Evolutionary conservation across 2,329 filamentous ascomycete genomes (phyloP).

Genomic region (Fusarium anguioides): DNA sequence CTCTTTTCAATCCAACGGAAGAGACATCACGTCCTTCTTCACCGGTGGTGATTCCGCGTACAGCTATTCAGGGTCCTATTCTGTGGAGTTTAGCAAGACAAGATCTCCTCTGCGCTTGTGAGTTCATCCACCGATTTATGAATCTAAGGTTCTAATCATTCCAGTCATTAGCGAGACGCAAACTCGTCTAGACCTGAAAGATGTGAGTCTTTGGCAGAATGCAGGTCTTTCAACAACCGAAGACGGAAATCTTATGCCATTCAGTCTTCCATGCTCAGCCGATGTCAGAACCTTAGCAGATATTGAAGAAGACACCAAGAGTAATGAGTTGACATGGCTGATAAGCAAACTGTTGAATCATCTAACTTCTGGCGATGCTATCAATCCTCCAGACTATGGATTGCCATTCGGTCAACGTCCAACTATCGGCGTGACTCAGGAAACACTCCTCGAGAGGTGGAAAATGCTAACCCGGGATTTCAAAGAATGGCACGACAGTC

Average conservation of each 20-base stretch:
- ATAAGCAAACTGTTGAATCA: conserved; percentile 74
- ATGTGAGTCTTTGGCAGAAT: conserved; percentile 71
- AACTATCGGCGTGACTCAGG: conserved; percentile 35
- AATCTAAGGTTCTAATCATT: not conserved
- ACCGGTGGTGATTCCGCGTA: conserved; percentile 29
- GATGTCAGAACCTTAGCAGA: conserved; percentile 57
- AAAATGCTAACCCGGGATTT: conserved; percentile 26
- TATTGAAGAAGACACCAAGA: conserved; percentile 72
- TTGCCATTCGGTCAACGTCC: conserved; percentile 33
- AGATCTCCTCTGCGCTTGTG: conserved; percentile 39
- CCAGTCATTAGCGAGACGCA: conserved; percentile 41
- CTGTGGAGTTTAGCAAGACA: conserved; percentile 41
- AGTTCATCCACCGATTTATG: rapidly evolving
- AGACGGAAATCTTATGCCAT: conserved; percentile 34
- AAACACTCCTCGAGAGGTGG: conserved; percentile 34
- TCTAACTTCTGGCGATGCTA: conserved; percentile 66
- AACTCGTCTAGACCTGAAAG: conserved; percentile 64
- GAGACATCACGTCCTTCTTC: conserved; percentile 8
- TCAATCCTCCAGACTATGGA: conserved; percentile 48
- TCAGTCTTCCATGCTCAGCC: conserved; percentile 52
- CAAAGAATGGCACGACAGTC: conserved; percentile 31
- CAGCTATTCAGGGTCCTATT: conserved; percentile 38
- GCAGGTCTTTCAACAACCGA: conserved; percentile 65
- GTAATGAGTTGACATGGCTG: conserved; percentile 73
- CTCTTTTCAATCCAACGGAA: conserved; percentile 66